Base-by-base conservation (phyloP, 805 yeast genomes). In the Candida nitratophila region DNA sequence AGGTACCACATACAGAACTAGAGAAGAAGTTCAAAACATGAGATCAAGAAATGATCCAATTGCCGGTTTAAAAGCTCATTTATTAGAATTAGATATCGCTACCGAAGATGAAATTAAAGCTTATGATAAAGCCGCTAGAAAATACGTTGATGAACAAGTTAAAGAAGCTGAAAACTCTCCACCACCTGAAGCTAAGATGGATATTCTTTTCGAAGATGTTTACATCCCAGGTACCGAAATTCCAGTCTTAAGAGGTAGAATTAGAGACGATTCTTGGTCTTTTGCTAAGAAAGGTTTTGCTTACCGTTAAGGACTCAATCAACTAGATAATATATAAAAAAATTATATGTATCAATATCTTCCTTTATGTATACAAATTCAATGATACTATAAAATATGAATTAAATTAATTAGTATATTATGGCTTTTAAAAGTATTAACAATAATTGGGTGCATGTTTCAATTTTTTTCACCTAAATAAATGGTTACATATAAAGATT, bases 11-110 rank as follows among this genome's bases (percentile, higher is more conserved):
- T 93, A 93, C 83, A 86, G 99, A 81, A 93, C 99, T 65, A 90
- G 99, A 77, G 99, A 93, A 74, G 99, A 93, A 76, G 93, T 93
- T 57, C 97, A 90, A 75, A 91, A 91, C 76, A 90, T 93, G 97
- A 86, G 99, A 77, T 88, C 98, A 37, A 86, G 88, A 77, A 89
- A 86, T 68, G 99, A 93, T 69, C 97, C 98, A 58, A 88, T 93
- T 68, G 90, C 96, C 45, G 98, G 98, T 56, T 80, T 93, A 65
- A 91, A 90, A 79, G 82, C 81, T 60, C 86, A 80, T 51, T 73
- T 93, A 54, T 66, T 90, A 60, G 96, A 89, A 56, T 76, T 81
- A 65, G 79, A 76, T 51, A 81, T 93, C 57, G 95, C 96, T 50
- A 76, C 95, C 49, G 99, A 91, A 76, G 95, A 83, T 47, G 98